A percentile compares a stretch with the other conserved stretches of the same genome.
Conservation (phyloP, 768 basidiomycete genomes). For the Panaeolus papilionaceus region DNA sequence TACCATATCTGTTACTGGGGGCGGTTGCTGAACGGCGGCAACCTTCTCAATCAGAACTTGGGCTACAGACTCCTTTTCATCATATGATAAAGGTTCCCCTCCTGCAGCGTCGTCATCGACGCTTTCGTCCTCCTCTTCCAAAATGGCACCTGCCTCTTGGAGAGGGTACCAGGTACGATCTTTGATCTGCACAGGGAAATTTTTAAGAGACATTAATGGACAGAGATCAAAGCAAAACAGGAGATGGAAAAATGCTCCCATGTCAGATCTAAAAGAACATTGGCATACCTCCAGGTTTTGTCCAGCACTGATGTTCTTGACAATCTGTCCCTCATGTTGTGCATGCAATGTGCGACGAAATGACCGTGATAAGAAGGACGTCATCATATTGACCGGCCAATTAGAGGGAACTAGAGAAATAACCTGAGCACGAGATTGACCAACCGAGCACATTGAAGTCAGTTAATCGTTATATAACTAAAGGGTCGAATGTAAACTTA, state of each 20-base stretch:
- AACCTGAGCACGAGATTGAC: constrained; percentile 46
- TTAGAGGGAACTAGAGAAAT: constrained; percentile 70
- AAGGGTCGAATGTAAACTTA: constrained; percentile 42
- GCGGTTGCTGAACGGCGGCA: constrained; percentile 19
- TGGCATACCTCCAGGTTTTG: constrained; percentile 73
- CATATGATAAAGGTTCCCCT: constrained; percentile 34
- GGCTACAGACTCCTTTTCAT: constrained; percentile 48
- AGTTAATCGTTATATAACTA: background rate
- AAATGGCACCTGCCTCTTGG: constrained; percentile 67
- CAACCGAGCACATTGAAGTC: constrained; percentile 1
- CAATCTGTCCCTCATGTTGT: constrained; percentile 71
- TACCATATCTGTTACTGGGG: constrained; percentile 1
- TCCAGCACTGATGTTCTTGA: constrained; percentile 79
- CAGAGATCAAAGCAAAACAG: background rate
- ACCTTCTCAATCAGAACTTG: constrained; percentile 43
- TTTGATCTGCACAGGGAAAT: constrained; percentile 47
- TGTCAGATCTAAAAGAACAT: constrained; percentile 9
- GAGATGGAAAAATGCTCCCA: background rate
- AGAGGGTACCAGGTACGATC: constrained; percentile 64
- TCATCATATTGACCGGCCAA: constrained; percentile 78
- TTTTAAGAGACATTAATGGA: background rate
- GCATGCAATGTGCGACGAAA: constrained; percentile 78
- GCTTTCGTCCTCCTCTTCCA: constrained; percentile 47
- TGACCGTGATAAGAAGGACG: constrained; percentile 81
- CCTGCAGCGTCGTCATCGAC: constrained; percentile 42